Conservation (phyloP, 441 rosid species). For the Euphorbia celastroides region DNA sequence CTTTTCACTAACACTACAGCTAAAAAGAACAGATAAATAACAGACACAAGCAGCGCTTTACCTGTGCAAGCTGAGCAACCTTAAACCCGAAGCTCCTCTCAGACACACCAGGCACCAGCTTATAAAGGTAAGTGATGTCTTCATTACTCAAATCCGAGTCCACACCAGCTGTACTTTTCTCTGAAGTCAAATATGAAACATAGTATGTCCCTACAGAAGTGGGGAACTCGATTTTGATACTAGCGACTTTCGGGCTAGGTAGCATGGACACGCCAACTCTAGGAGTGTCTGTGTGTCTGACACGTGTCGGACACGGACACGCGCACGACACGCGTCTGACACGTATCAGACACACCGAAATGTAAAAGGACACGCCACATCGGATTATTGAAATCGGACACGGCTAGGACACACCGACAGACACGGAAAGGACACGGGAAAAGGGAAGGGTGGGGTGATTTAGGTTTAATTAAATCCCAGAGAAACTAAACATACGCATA, state of each 20-base stretch:
- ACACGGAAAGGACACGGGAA: too few species aligned
- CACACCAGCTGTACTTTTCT: constrained; percentile 17
- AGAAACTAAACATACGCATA: too few species aligned
- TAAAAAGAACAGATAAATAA: not conserved
- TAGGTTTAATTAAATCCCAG: too few species aligned
- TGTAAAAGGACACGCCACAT: too few species aligned
- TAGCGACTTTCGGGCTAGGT: constrained; percentile 70
- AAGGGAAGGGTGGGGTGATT: too few species aligned
- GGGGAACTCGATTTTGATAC: constrained; percentile 44
- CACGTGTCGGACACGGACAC: too few species aligned
- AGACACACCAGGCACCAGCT: constrained; percentile 76
- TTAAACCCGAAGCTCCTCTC: constrained; percentile 85
- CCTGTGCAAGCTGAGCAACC: constrained; percentile 92
- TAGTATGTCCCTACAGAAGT: constrained; percentile 66
- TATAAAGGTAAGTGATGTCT: constrained; percentile 82
- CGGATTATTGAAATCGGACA: too few species aligned
- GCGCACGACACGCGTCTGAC: too few species aligned
- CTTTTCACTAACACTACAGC: not conserved
- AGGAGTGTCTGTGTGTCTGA: too few species aligned
- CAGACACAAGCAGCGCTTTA: constrained; percentile 19
- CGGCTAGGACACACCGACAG: too few species aligned
- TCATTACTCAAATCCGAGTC: constrained; percentile 36
- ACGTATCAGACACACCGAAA: too few species aligned
- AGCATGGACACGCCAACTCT: too few species aligned
- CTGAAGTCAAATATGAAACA: constrained; percentile 72